Conservation (phyloP, 495 filamentous ascomycete species). For the Lasiosphaeria miniovina region DNA sequence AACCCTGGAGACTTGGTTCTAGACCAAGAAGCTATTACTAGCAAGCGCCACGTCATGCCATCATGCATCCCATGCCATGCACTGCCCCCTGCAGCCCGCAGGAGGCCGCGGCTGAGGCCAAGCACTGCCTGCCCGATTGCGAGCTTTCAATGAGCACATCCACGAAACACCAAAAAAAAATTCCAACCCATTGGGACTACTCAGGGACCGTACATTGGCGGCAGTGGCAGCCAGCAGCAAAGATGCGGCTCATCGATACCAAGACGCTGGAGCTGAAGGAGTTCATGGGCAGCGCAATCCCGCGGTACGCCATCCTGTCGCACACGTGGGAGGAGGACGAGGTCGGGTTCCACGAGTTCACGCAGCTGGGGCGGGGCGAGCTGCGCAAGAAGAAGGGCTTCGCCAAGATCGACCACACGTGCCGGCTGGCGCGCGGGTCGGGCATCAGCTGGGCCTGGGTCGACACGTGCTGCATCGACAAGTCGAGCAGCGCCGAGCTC, state of each 20-base stretch:
- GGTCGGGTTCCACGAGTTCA: constrained; percentile 31
- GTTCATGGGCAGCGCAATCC: constrained; percentile 30
- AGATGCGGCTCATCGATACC: constrained; percentile 46
- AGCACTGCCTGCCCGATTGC: no score
- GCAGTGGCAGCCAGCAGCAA: not conserved
- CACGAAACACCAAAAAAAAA: no score
- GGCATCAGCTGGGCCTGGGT: constrained; percentile 40
- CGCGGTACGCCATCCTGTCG: constrained; percentile 39
- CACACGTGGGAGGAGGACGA: constrained; percentile 38
- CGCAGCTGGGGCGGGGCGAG: constrained; percentile 13
- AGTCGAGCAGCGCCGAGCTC: constrained; percentile 43
- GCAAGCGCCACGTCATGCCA: no score
- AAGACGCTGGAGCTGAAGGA: constrained; percentile 35
- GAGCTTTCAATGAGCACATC: no score
- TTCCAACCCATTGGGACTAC: no score
- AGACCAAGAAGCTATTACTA: no score
- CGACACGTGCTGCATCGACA: constrained; percentile 49
- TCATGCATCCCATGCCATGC: no score
- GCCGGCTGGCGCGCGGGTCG: constrained; percentile 27
- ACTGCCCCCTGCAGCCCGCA: no score
- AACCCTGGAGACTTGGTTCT: no score
- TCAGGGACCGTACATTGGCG: no score
- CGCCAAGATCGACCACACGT: constrained; percentile 35
- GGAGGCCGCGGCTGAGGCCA: no score
- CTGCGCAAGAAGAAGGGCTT: constrained; percentile 23